phyloP scores from a whole-genome alignment of 495 filamentous ascomycete species.

The Hyaloscypha hepaticicola region DNA sequence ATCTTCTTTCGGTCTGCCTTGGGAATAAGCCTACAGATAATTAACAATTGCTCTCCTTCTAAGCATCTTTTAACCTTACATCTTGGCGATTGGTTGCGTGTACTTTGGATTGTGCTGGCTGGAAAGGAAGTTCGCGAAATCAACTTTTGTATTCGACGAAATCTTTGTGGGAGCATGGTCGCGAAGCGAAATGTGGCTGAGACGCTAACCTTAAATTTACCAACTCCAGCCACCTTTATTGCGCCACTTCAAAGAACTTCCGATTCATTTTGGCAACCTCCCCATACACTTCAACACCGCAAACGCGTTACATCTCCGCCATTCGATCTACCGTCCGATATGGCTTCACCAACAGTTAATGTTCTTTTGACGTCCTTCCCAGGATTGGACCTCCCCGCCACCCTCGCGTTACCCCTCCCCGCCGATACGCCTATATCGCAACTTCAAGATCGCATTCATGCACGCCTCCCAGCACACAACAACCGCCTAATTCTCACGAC shows the following conservation, averaged over 20 bases:
- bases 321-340: constrained; percentile 18
- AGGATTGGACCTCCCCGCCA: constrained; percentile 76
- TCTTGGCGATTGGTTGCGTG: constrained; percentile 49
- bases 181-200: not conserved
- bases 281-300: not conserved
- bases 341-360: constrained; percentile 62
- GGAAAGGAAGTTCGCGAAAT: constrained; percentile 20
- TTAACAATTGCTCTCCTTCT: constrained; percentile 3
- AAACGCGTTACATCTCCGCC: not conserved
- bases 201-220: not conserved
- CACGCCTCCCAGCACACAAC: constrained; percentile 58
- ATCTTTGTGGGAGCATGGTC: not conserved
- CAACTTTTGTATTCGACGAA: constrained; percentile 3
- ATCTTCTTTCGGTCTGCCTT: constrained; percentile 99
- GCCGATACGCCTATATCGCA: constrained; percentile 63
- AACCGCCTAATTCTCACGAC: constrained; percentile 75
- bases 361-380: constrained; percentile 79
- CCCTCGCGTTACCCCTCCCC: constrained; percentile 69
- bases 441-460: constrained; percentile 59
- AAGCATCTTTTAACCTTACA: constrained; percentile 32
- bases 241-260: too few species aligned
- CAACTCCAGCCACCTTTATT: not conserved
- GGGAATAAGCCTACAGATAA: constrained; percentile 79
- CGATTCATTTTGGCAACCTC: not conserved
- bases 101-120: constrained; percentile 3